Evolutionary conservation across 352 stramenopile species (phyloP).

Genomic region (Globisporangium perplexum): DNA sequence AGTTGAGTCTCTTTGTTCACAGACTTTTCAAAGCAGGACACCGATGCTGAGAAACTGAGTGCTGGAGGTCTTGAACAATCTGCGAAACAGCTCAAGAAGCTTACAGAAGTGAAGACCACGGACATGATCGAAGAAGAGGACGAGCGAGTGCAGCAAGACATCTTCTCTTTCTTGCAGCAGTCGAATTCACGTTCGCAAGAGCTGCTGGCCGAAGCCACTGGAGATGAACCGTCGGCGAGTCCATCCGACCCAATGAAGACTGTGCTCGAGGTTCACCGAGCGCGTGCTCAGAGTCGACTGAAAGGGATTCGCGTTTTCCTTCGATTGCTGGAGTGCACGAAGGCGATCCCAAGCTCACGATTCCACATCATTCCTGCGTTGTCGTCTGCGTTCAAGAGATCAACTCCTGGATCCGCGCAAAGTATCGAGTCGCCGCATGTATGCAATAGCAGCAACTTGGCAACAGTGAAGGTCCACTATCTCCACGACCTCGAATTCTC

Average conservation of each 20-base stretch:
- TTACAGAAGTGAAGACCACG: constrained; percentile 71
- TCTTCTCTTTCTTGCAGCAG: constrained; percentile 80
- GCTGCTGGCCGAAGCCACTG: neutral
- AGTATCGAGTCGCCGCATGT: neutral
- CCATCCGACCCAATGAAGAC: constrained; percentile 44
- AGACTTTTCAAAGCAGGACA: constrained; percentile 32
- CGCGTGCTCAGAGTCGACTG: constrained; percentile 39
- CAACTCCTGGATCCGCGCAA: neutral
- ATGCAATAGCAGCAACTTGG: neutral
- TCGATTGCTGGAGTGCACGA: constrained; percentile 37
- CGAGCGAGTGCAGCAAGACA: constrained; percentile 71
- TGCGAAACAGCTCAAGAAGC: constrained; percentile 46
- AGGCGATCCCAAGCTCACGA: constrained; percentile 52
- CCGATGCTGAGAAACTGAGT: constrained; percentile 11
- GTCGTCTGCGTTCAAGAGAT: constrained; percentile 69
- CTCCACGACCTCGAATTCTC: constrained; percentile 67
- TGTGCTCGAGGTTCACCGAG: constrained; percentile 45
- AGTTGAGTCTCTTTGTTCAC: neutral
- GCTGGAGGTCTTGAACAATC: constrained; percentile 21
- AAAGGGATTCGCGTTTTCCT: constrained; percentile 65
- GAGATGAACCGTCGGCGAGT: constrained; percentile 3
- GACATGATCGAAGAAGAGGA: constrained; percentile 82
- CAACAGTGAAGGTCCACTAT: constrained; percentile 70
- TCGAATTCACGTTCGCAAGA: constrained; percentile 10
- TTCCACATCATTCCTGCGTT: constrained; percentile 73